phyloP scores from a whole-genome alignment of 495 filamentous ascomycete genomes.

The Penicillium malachiteum region DNA sequence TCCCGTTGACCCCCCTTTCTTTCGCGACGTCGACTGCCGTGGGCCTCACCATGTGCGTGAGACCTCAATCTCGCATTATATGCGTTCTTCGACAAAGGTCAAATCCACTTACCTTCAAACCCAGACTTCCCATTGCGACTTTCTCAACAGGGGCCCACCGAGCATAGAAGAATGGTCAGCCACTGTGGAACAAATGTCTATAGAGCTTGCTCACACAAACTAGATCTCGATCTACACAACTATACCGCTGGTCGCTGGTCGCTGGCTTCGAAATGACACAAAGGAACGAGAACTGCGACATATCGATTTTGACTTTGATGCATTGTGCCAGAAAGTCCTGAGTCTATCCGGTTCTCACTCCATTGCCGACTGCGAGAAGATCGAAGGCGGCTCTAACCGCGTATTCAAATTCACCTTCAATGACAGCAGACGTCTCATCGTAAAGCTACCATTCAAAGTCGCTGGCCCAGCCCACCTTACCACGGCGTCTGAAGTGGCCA shows the following conservation, averaged over 20 bases:
- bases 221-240: no score
- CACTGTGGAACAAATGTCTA: no score
- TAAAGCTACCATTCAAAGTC: slow-evolving; percentile 35
- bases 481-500: slow-evolving; percentile 44
- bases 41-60: no score
- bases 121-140: not conserved
- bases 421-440: slow-evolving; percentile 34
- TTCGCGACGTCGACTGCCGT: no score
- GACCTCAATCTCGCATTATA: no score
- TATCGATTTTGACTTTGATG: slow-evolving; percentile 39
- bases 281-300: slow-evolving; percentile 30
- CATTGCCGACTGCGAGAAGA: slow-evolving; percentile 31
- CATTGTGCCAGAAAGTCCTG: slow-evolving; percentile 34
- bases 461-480: slow-evolving; percentile 33
- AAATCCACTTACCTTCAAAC: not conserved
- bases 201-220: no score
- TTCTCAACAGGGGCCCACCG: not conserved
- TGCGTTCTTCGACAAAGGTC: not conserved
- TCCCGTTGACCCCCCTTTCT: no score
- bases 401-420: slow-evolving; percentile 43
- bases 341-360: slow-evolving; percentile 26
- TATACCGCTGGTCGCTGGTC: slow-evolving; percentile 22
- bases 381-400: slow-evolving; percentile 44
- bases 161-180: no score
- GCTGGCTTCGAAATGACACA: slow-evolving; percentile 40